phyloP scores from a whole-genome alignment of 2,329 filamentous ascomycete genomes.

The Nigrospora sphaerica region DNA sequence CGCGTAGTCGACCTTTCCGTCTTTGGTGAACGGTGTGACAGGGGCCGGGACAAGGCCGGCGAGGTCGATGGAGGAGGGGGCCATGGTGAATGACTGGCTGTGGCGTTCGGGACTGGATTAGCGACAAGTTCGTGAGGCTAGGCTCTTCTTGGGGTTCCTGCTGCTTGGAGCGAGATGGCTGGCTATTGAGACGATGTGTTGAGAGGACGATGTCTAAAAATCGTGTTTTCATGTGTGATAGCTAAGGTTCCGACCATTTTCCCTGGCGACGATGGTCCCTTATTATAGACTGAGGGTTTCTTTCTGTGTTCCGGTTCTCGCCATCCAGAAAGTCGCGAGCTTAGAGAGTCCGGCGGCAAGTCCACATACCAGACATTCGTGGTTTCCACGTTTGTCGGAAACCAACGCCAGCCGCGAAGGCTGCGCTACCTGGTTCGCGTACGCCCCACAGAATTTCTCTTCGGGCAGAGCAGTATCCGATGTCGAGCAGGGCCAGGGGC shows the following conservation, averaged over 20 bases:
- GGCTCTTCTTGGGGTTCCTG: not conserved
- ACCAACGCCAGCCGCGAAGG: not conserved
- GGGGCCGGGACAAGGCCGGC: slow-evolving; percentile 42
- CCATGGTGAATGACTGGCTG: slow-evolving; percentile 10
- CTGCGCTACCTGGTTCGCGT: not conserved
- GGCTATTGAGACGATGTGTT: not conserved
- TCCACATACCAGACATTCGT: not conserved
- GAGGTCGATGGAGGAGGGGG: slow-evolving; percentile 29
- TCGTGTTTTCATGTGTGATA: too few relatives aligned
- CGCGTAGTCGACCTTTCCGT: slow-evolving; percentile 41
- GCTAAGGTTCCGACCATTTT: too few relatives aligned
- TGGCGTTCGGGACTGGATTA: not conserved
- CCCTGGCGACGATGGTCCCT: not conserved
- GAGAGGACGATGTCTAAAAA: too few relatives aligned
- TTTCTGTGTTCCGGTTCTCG: not conserved
- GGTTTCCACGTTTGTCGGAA: not conserved
- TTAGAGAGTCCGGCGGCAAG: too few relatives aligned
- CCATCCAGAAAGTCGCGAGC: not conserved
- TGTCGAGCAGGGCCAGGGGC: not conserved
- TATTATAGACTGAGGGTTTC: not conserved
- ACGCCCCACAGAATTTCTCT: not conserved
- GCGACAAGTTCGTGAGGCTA: not conserved
- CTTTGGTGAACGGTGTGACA: slow-evolving; percentile 41
- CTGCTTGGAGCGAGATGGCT: too few relatives aligned
- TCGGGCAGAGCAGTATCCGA: not conserved